These are phyloP conservation scores for Artomyces pyxidatus DNA, from an alignment of 768 basidiomycete genomes.

Conservation along the genomic window DNA sequence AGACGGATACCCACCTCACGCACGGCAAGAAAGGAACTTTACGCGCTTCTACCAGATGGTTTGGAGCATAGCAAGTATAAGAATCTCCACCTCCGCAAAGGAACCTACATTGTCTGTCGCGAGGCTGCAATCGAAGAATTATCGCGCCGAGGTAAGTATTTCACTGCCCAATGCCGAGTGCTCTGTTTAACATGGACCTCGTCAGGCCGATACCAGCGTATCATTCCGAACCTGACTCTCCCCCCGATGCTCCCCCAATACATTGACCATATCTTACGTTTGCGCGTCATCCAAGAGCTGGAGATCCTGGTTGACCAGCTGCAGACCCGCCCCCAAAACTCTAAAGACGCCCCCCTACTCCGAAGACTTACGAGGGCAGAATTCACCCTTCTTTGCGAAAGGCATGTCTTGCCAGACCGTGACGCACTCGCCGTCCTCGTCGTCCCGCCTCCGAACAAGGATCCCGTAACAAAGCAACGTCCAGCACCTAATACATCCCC, in stretches of 20 bases:
- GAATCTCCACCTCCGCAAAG: slow-evolving; percentile 35
- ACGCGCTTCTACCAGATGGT: slow-evolving; percentile 45
- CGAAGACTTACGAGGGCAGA: slow-evolving; percentile 60
- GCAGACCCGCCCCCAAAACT: slow-evolving; percentile 21
- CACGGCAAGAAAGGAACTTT: slow-evolving; percentile 18
- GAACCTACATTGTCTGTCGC: slow-evolving; percentile 54
- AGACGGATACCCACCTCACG: slow-evolving; percentile 31
- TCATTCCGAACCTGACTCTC: slow-evolving; percentile 20
- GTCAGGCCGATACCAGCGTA: background rate
- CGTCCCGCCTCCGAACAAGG: slow-evolving; percentile 55
- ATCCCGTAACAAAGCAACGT: slow-evolving; percentile 36
- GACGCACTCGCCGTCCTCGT: slow-evolving; percentile 62
- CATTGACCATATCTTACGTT: slow-evolving; percentile 56
- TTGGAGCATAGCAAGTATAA: slow-evolving; percentile 59
- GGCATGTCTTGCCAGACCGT: slow-evolving; percentile 38
- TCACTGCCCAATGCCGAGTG: background rate
- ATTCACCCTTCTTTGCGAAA: slow-evolving; percentile 39
- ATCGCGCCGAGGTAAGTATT: slow-evolving; percentile 27
- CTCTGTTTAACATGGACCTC: background rate
- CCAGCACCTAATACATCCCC: slow-evolving; percentile 22
- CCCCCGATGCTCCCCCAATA: slow-evolving; percentile 45
- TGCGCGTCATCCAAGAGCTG: slow-evolving; percentile 71
- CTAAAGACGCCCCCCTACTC: slow-evolving; percentile 31
- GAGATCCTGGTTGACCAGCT: slow-evolving; percentile 46
- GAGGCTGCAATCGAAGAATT: slow-evolving; percentile 37